These are phyloP conservation scores for Trichosporon sp. DNA, from an alignment of 1,284 basidiomycete genomes.

Conservation along the genomic window DNA sequence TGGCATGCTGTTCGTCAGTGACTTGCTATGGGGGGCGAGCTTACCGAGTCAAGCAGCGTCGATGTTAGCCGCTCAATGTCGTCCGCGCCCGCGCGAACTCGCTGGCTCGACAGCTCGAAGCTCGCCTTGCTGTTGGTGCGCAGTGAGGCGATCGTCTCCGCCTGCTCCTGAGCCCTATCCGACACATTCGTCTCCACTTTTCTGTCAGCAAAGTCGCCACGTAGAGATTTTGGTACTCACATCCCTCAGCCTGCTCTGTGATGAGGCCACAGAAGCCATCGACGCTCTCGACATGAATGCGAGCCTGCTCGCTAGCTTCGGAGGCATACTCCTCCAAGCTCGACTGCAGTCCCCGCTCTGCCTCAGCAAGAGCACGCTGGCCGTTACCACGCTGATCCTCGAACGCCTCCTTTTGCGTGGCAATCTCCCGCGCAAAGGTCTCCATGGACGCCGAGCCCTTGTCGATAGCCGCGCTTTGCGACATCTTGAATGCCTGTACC, in stretches of 20 bases:
- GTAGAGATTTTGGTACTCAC: constrained; percentile 17
- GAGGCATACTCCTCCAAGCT: constrained; percentile 26
- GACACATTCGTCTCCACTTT: background rate
- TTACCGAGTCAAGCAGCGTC: constrained; percentile 27
- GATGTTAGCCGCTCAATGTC: constrained; percentile 20
- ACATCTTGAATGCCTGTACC: constrained; percentile 2
- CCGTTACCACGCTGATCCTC: constrained; percentile 5
- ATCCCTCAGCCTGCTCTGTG: constrained; percentile 14
- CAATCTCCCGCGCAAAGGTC: background rate
- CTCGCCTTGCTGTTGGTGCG: background rate
- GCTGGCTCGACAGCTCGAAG: background rate
- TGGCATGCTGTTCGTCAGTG: constrained; percentile 22
- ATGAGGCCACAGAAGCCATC: constrained; percentile 27
- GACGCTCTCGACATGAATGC: constrained; percentile 21
- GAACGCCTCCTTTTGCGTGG: background rate
- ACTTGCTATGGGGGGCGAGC: constrained; percentile 2
- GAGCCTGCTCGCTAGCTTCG: constrained; percentile 23
- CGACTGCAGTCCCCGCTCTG: constrained; percentile 19
- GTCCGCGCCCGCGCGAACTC: constrained; percentile 4
- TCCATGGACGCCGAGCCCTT: constrained; percentile 10
- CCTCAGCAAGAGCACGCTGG: constrained; percentile 26
- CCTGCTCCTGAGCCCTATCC: constrained; percentile 2
- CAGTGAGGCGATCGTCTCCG: constrained; percentile 6
- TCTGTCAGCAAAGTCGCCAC: background rate
- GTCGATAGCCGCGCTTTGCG: background rate